These are phyloP conservation scores for Cicer judaicum DNA, from an alignment of 306 rosid genomes.

Conservation along the genomic window DNA sequence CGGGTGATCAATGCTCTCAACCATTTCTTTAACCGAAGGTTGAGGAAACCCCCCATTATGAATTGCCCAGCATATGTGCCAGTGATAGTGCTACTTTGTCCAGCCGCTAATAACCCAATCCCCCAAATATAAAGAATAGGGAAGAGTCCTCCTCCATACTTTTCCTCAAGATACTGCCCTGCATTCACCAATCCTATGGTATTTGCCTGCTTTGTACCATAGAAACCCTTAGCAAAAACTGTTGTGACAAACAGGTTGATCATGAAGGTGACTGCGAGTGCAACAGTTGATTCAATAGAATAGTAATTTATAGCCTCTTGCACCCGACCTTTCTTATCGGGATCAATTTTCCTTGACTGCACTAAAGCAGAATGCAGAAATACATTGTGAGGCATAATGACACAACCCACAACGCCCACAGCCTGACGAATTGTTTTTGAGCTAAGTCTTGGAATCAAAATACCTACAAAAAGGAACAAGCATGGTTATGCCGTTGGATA, in stretches of 20 bases:
- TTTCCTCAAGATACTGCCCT: constrained; percentile 79
- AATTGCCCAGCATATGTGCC: constrained; percentile 95
- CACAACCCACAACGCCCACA: constrained; percentile 91
- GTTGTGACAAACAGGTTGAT: constrained; percentile 85
- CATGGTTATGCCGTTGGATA: constrained; percentile 35
- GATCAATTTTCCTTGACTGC: constrained; percentile 80
- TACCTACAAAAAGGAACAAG: constrained; percentile 57
- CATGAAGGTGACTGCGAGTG: constrained; percentile 71
- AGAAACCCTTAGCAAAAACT: constrained; percentile 83
- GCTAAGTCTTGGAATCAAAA: constrained; percentile 81
- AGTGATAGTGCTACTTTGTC: constrained; percentile 90
- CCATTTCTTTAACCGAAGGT: constrained; percentile 91
- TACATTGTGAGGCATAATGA: constrained; percentile 92
- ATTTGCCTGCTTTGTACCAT: constrained; percentile 67
- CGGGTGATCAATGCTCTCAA: constrained; percentile 84
- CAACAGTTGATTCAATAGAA: constrained; percentile 74
- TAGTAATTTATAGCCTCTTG: constrained; percentile 91
- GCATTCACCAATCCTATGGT: constrained; percentile 86
- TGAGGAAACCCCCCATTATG: constrained; percentile 95
- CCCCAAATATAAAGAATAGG: constrained; percentile 95
- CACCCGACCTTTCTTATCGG: constrained; percentile 67
- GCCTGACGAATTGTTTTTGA: constrained; percentile 89
- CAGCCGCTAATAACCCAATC: constrained; percentile 87
- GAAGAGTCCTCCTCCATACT: constrained; percentile 81
- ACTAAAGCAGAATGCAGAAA: constrained; percentile 90